A percentile compares a stretch with the other conserved stretches of the same genome.
These are phyloP conservation scores for Clonostachys rhizophaga DNA, from an alignment of 2,329 filamentous ascomycete species.

Conservation along the genomic window DNA sequence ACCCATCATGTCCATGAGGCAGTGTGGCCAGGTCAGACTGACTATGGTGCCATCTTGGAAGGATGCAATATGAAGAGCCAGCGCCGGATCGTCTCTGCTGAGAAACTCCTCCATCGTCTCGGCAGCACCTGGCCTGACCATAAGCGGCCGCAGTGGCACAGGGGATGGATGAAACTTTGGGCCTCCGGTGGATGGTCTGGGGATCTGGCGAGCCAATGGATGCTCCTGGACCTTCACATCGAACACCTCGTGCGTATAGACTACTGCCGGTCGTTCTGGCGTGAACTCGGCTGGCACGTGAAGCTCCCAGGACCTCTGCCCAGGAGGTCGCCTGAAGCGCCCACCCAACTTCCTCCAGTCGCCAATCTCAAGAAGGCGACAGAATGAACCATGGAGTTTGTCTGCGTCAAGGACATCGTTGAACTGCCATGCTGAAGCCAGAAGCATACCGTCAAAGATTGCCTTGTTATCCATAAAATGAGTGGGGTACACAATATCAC, in stretches of 20 bases:
- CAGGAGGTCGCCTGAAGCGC: conserved; percentile 25
- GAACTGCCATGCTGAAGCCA: conserved; percentile 31
- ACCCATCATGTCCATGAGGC: conserved; percentile 40
- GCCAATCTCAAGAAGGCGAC: conserved; percentile 29
- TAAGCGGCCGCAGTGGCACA: conserved; percentile 9
- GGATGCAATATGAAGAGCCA: conserved; percentile 39
- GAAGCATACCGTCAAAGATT: conserved; percentile 12
- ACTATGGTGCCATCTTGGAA: conserved; percentile 47
- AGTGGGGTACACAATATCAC: conserved; percentile 19
- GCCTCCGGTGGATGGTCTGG: conserved; percentile 13
- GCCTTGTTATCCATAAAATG: conserved; percentile 22
- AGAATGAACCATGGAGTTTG: conserved; percentile 26
- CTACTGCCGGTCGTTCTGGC: conserved; percentile 26
- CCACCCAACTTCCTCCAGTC: conserved; percentile 42
- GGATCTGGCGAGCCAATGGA: conserved; percentile 27
- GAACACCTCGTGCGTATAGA: conserved; percentile 30
- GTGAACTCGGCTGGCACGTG: conserved; percentile 22
- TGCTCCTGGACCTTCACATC: conserved; percentile 32
- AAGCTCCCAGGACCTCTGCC: conserved; percentile 16
- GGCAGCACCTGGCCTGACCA: background rate
- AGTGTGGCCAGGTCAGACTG: conserved; percentile 38
- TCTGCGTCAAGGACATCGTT: conserved; percentile 38
- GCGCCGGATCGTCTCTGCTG: conserved; percentile 32
- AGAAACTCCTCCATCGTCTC: conserved; percentile 28
- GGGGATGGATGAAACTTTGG: conserved; percentile 7